Evolutionary conservation across 768 basidiomycete species (phyloP), one percentile per base, ranked within the genome.

Genomic region (Daedaleopsis sinensis): DNA sequence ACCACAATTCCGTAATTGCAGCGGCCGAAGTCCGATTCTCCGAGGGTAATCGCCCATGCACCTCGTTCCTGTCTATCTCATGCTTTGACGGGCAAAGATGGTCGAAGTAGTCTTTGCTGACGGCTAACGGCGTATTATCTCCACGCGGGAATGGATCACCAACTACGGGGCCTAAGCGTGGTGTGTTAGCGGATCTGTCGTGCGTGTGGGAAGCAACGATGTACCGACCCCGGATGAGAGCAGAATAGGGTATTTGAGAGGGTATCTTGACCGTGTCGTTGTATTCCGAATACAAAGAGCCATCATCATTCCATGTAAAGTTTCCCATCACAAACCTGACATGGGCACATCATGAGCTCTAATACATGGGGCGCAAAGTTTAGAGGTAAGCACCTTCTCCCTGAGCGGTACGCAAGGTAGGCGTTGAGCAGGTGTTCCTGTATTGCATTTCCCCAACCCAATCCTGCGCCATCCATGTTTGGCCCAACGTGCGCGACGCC

Each of bases 301-400:
- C 61, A 32, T 62, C 53, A 19, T 57, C 57, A 18, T 49, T 58
- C 61, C 61, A 62, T 0, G 61, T 62, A 13, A 53, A 62, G 39
- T 62, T 62, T 27, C 11, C 52, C 16, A 62, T 58, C 5, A 62
- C 61, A 35, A 62, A 51, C 8, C 61, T 62, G 36, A 23, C 18
- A 42, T 11, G 39, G 18, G 11, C 13, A 42, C 39, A 18, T 11
- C 10, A 42, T 42, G 39, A 42, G 18, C 39, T 32, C 18, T 15
- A 38, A 16, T 21, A 37, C 15, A 24, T n/a, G 3, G 18, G 1
- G 10, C 23, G 8, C 38, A 5, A 3, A 21, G 44, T 10, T 18
- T 5, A 9, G 2, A 15, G 36, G 19, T 27, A 49, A 56, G 39
- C 23, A 62, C 61, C 44, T 42, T 35, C 53, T 35, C 9, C 47